phyloP scores from a whole-genome alignment of 2,329 filamentous ascomycete species.

The Aspergillus spinulosporus region DNA sequence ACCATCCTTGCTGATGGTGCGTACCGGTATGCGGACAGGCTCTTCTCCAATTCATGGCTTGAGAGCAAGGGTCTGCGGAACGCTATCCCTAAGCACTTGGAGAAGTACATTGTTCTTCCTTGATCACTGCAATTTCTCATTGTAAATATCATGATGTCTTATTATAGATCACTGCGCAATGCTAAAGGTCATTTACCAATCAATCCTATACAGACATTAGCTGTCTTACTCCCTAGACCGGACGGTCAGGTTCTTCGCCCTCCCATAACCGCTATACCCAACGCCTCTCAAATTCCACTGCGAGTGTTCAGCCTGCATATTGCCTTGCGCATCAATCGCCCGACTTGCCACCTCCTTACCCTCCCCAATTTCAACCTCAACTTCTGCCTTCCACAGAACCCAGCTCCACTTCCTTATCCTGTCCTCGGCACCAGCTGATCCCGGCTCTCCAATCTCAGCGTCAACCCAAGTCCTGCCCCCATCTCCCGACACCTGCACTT shows the following conservation, averaged over 20 bases:
- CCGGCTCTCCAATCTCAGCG: slow-evolving; percentile 41
- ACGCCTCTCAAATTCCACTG: slow-evolving; percentile 62
- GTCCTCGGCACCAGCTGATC: slow-evolving; percentile 7
- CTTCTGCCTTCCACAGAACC: slow-evolving; percentile 54
- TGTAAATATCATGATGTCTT: slow-evolving; percentile 14
- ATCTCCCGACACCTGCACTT: slow-evolving; percentile 56
- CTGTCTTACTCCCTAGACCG: slow-evolving; percentile 7
- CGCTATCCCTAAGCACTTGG: slow-evolving; percentile 78
- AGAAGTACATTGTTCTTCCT: slow-evolving; percentile 92
- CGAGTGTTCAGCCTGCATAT: slow-evolving; percentile 50
- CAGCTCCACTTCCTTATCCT: slow-evolving; percentile 52
- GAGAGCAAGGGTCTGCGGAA: slow-evolving; percentile 77
- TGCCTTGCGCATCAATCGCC: slow-evolving; percentile 56
- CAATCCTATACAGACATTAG: neutral
- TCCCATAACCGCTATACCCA: slow-evolving; percentile 62
- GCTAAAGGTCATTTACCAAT: neutral
- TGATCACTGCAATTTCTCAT: slow-evolving; percentile 38
- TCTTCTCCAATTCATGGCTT: slow-evolving; percentile 92
- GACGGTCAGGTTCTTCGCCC: slow-evolving; percentile 52
- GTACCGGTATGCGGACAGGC: slow-evolving; percentile 91
- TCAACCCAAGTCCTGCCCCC: slow-evolving; percentile 53
- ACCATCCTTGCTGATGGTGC: slow-evolving; percentile 94
- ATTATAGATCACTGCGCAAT: slow-evolving; percentile 10
- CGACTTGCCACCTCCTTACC: slow-evolving; percentile 53
- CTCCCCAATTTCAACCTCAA: slow-evolving; percentile 45